These are phyloP conservation scores for Phialophora tarda DNA, from an alignment of 2,329 filamentous ascomycete species.

Conservation along the genomic window DNA sequence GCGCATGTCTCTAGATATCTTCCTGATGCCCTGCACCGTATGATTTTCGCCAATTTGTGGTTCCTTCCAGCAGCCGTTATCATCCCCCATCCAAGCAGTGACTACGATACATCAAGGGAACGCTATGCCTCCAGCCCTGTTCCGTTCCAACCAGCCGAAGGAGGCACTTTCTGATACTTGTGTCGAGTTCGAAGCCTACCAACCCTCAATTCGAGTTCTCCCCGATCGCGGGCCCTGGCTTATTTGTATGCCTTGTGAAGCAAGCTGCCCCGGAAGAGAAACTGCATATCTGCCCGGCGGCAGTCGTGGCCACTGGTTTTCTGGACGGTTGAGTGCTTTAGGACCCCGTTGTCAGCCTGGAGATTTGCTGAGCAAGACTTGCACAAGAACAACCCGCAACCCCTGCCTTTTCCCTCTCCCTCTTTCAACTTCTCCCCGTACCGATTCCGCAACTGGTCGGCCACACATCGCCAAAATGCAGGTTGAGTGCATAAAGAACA, in stretches of 20 bases:
- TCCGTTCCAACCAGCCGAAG: not conserved
- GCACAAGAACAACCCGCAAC: conserved; percentile 37
- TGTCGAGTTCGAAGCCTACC: not conserved
- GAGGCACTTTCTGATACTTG: not conserved
- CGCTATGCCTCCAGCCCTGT: not conserved
- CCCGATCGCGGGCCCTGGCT: not conserved
- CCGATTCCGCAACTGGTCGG: conserved; percentile 28
- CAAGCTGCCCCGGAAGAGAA: conserved; percentile 32
- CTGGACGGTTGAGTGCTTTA: conserved; percentile 14
- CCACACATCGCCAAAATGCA: conserved; percentile 35
- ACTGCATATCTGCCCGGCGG: conserved; percentile 33
- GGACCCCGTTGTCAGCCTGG: conserved; percentile 5
- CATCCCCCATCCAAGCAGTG: not conserved
- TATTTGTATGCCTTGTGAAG: conserved; percentile 28
- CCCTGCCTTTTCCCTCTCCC: conserved; percentile 23
- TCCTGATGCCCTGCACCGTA: not conserved
- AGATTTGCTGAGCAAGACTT: conserved; percentile 22
- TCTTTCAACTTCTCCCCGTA: conserved; percentile 11
- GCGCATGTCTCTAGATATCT: not conserved
- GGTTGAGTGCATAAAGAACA: conserved; percentile 34
- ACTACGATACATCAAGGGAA: not conserved
- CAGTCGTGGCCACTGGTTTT: not conserved
- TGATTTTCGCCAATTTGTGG: not conserved
- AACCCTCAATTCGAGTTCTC: not conserved
- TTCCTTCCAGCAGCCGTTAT: not conserved